Base-by-base conservation (phyloP, 441 rosid species). In the Pelargonium fulgidum region DNA sequence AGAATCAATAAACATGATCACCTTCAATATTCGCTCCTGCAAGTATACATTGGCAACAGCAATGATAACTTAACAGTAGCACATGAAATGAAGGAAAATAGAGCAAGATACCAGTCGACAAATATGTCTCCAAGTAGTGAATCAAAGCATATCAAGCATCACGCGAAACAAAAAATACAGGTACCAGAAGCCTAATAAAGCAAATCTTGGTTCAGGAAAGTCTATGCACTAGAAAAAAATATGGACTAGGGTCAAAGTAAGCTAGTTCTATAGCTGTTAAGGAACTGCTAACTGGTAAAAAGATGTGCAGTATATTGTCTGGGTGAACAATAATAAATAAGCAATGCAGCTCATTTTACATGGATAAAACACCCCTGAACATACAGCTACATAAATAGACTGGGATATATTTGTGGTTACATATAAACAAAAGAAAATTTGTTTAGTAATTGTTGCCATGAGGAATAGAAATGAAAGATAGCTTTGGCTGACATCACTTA, bases 1-100 rank as follows among this genome's bases (percentile, higher is more conserved):
- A 13, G 86, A 80, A 36, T 68, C 45, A 68, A 85, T 72, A 73
- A 83, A 82, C 63, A 74, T 72, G 70, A 84, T 74, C 74, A 81
- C 82, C 77, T 76, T 85, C 52, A 39, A 24, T n/a, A 85, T 80
- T 67, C 77, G 76, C 26, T 81, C 92, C 92, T 85, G 86, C 82
- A 78, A 68, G 71, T 61, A 77, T 17, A 17, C 26, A 59, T 20
- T 22, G 26, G 14, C 4, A 22, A 45, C 50, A 45, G 50, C 50
- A 45, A 10, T 12, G n/a, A 12, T 45, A 10, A 4, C 9, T 1
- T 11, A 45, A 45, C 22, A 59, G 64, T 13, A 59, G 26, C 24
- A 20, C 36, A 59, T 59, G 64, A 59, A 58, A 59, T 39, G 42
- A 6, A 39, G 42, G 9, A 39, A 39, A 39, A 39, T 39, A 6